These are phyloP conservation scores for Centaurea solstitialis DNA, from an alignment of 129 eudicot genomes.

Conservation along the genomic window DNA sequence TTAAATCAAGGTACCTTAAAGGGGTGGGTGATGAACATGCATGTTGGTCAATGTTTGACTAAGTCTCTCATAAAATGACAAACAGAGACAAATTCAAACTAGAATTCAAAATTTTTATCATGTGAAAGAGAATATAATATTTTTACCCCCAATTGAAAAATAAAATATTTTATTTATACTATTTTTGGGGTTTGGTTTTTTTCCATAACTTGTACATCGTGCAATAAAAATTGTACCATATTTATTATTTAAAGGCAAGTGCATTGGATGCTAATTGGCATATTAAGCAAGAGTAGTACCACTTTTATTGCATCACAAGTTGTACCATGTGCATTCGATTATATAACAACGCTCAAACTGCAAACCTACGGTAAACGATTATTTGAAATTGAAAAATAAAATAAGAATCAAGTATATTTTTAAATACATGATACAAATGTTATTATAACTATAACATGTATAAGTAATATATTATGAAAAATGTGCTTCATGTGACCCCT, in stretches of 20 bases:
- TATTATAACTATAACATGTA: neutral
- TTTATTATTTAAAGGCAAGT: neutral
- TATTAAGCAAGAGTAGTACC: slow-evolving; percentile 11
- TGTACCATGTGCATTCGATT: slow-evolving; percentile 18
- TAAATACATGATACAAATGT: neutral
- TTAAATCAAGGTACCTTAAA: no score
- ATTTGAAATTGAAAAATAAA: neutral
- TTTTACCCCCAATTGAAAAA: neutral
- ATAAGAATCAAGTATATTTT: neutral
- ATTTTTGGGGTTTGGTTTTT: slow-evolving; percentile 14
- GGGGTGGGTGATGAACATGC: slow-evolving; percentile 5
- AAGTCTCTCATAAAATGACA: slow-evolving; percentile 7
- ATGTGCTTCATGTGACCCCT: no score
- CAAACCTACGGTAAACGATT: neutral
- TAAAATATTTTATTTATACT: slow-evolving; percentile 5
- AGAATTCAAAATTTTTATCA: slow-evolving; percentile 10
- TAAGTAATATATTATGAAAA: no score
- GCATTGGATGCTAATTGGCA: slow-evolving; percentile 21
- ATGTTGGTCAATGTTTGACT: slow-evolving; percentile 22
- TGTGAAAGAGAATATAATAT: slow-evolving; percentile 17
- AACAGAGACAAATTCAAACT: slow-evolving; percentile 10
- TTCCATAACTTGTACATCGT: slow-evolving; percentile 17
- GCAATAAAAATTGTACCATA: slow-evolving; percentile 13
- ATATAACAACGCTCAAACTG: neutral
- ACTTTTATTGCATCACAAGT: slow-evolving; percentile 30